These are phyloP conservation scores for Saprolegnia diclina DNA, from an alignment of 352 stramenopile genomes.

Conservation along the genomic window DNA sequence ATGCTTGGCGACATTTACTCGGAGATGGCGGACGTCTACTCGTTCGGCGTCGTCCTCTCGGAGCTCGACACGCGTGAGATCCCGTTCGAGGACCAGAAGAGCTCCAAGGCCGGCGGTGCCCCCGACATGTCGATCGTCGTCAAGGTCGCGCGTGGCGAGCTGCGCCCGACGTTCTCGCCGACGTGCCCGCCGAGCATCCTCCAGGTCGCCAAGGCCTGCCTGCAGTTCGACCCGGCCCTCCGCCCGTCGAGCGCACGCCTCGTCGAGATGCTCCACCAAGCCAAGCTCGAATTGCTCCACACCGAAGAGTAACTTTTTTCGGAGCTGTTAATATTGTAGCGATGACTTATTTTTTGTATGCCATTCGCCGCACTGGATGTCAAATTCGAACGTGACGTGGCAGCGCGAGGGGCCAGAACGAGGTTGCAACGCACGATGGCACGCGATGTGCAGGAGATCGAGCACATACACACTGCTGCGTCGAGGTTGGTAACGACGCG, in stretches of 20 bases:
- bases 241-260: conserved; percentile 62
- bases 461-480: too few relatives aligned
- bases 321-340: neutral
- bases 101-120: conserved; percentile 41
- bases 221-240: conserved; percentile 79
- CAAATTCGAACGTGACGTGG: too few relatives aligned
- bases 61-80: conserved; percentile 84
- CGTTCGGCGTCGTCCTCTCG: conserved; percentile 81
- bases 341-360: neutral
- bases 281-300: conserved; percentile 27
- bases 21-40: conserved; percentile 84
- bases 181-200: conserved; percentile 50
- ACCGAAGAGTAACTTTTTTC: neutral
- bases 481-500: too few relatives aligned
- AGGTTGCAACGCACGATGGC: too few relatives aligned
- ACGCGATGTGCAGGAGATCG: too few relatives aligned
- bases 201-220: conserved; percentile 69
- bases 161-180: conserved; percentile 60
- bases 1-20: conserved; percentile 86
- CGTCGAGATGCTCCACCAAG: conserved; percentile 75
- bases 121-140: conserved; percentile 79
- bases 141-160: conserved; percentile 74
- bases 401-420: too few relatives aligned
- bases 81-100: conserved; percentile 82
- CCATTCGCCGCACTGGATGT: too few relatives aligned